These are phyloP conservation scores for Begonia masoniana DNA, from an alignment of 306 rosid genomes.

Conservation along the genomic window DNA sequence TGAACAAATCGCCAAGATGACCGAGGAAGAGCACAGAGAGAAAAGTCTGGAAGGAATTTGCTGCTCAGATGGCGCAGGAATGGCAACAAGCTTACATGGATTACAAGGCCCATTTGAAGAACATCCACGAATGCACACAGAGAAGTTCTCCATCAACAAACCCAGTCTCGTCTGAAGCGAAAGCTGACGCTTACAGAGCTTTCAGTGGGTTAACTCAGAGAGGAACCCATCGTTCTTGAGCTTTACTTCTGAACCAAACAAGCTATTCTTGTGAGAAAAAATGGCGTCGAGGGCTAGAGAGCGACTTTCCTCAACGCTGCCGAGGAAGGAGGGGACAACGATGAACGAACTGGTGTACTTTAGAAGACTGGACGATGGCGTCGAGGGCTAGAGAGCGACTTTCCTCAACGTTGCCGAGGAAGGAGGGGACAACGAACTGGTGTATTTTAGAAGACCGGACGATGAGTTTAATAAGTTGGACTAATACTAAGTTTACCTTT, in stretches of 20 bases:
- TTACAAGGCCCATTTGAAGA: conserved; percentile 39
- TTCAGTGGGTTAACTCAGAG: conserved; percentile 60
- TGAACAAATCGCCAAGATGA: too few species aligned
- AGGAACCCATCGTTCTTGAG: conserved; percentile 3
- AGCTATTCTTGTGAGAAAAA: conserved; percentile 27
- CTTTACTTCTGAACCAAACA: conserved; percentile 22
- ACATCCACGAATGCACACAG: conserved; percentile 15
- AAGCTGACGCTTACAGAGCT: conserved; percentile 40
- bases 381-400: conserved; percentile 26
- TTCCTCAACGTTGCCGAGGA: conserved; percentile 43
- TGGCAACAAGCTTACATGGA: conserved; percentile 72
- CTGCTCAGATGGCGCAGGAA: conserved; percentile 57
- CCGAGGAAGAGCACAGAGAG: conserved; percentile 1
- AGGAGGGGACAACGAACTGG: conserved; percentile 27
- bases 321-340: conserved; percentile 47
- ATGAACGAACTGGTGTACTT: conserved; percentile 28
- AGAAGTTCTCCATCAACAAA: conserved; percentile 10
- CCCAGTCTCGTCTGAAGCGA: conserved; percentile 19
- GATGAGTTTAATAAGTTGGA: conserved; percentile 6
- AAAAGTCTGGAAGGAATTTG: conserved; percentile 68
- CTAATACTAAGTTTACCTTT: too few species aligned
- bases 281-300: conserved; percentile 22
- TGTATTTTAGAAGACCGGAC: conserved; percentile 35
- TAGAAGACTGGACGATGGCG: conserved; percentile 33
- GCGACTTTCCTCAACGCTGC: conserved; percentile 41